These are phyloP conservation scores for Smallanthus sonchifolius DNA, from an alignment of 129 eudicot species.

Conservation along the genomic window DNA sequence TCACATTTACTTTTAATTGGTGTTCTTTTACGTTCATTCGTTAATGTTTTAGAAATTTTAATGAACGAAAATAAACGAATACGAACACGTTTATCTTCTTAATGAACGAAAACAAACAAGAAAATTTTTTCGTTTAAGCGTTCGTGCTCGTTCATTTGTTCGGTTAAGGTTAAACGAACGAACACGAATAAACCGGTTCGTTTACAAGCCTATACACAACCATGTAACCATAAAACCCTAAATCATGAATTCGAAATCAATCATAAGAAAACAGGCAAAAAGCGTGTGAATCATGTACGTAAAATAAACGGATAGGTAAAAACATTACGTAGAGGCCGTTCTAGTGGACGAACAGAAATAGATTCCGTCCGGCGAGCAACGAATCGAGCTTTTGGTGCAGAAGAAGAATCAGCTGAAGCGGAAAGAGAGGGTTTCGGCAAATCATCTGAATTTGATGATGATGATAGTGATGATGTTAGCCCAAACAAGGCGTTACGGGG, in stretches of 20 bases:
- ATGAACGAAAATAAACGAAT: no score
- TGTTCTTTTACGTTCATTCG: no score
- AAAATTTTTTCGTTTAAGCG: no score
- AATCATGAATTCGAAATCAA: background rate
- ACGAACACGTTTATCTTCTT: no score
- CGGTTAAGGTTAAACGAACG: no score
- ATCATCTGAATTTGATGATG: slow-evolving; percentile 28
- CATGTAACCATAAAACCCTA: background rate
- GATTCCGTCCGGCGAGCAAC: slow-evolving; percentile 69
- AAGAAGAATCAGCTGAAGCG: slow-evolving; percentile 46
- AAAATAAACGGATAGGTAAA: background rate
- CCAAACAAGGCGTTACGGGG: slow-evolving; percentile 23
- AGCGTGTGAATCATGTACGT: background rate
- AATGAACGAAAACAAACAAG: no score
- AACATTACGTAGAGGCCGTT: slow-evolving; percentile 62
- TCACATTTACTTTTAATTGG: no score
- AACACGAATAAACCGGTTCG: no score
- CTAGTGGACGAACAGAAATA: slow-evolving; percentile 61
- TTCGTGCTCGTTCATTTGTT: no score
- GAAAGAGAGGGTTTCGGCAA: slow-evolving; percentile 34
- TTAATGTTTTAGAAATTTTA: no score
- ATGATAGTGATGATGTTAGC: slow-evolving; percentile 9
- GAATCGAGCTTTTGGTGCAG: slow-evolving; percentile 67
- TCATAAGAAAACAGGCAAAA: background rate
- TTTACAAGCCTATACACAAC: background rate